These are phyloP conservation scores for Microdochium paspali DNA, from an alignment of 2,329 filamentous ascomycete genomes.

Conservation along the genomic window DNA sequence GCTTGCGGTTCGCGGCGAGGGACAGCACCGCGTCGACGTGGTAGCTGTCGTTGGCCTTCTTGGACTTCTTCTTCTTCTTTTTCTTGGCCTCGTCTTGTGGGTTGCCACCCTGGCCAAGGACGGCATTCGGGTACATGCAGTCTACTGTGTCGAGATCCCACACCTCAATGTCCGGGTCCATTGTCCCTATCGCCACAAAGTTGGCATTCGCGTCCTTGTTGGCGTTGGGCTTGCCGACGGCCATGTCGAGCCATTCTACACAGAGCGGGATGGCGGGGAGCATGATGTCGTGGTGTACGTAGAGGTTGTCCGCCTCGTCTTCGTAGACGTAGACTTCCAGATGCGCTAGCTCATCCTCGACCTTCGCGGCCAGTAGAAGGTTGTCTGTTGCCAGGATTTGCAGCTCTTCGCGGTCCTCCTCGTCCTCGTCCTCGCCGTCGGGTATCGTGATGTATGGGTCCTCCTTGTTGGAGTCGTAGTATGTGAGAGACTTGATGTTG, in stretches of 20 bases:
- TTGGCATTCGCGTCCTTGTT: constrained; percentile 66
- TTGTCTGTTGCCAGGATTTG: constrained; percentile 92
- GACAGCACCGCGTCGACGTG: constrained; percentile 92
- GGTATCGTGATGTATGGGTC: constrained; percentile 94
- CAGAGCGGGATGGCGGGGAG: constrained; percentile 91
- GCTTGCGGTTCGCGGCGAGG: constrained; percentile 83
- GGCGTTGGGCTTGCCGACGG: constrained; percentile 62
- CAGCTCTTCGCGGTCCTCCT: constrained; percentile 86
- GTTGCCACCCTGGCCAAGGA: constrained; percentile 67
- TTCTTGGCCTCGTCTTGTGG: constrained; percentile 51
- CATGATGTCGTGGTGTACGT: constrained; percentile 99
- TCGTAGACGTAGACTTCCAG: constrained; percentile 97
- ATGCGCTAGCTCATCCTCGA: constrained; percentile 95
- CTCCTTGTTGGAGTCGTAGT: constrained; percentile 88
- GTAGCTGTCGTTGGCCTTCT: constrained; percentile 82
- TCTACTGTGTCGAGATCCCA: constrained; percentile 97
- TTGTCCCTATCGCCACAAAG: constrained; percentile 90
- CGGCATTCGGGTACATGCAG: constrained; percentile 93
- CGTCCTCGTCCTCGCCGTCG: constrained; percentile 59
- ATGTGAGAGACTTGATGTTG: constrained; percentile 86
- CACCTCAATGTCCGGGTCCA: constrained; percentile 97
- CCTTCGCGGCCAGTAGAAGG: constrained; percentile 80
- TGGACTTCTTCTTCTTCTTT: constrained; percentile 85
- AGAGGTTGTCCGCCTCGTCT: constrained; percentile 89
- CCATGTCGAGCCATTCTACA: constrained; percentile 89